Evolutionary conservation across 768 basidiomycete species (phyloP).

Genomic region (Mycena filopes): DNA sequence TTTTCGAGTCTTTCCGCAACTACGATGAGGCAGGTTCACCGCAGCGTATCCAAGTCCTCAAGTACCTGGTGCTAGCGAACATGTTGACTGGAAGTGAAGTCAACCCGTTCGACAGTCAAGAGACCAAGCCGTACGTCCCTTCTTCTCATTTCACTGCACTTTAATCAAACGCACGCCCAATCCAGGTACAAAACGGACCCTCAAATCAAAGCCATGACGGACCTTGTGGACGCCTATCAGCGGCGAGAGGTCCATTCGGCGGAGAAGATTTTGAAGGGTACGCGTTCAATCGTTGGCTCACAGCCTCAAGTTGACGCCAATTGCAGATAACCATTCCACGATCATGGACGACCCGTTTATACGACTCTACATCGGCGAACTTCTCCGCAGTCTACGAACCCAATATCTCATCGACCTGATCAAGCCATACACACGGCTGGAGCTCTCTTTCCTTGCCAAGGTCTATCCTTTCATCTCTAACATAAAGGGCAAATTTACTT

Average conservation of each 20-base stretch:
- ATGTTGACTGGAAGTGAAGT: constrained; percentile 99
- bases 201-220: constrained; percentile 98
- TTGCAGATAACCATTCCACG: constrained; percentile 87
- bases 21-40: constrained; percentile 98
- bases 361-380: constrained; percentile 94
- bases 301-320: neutral
- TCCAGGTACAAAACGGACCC: constrained; percentile 92
- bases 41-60: constrained; percentile 96
- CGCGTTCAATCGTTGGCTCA: constrained; percentile 27
- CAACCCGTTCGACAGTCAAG: constrained; percentile 99
- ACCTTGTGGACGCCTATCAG: constrained; percentile 96
- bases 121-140: constrained; percentile 91
- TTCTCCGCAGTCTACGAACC: constrained; percentile 92
- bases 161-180: neutral
- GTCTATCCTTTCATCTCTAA: constrained; percentile 39
- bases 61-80: constrained; percentile 97
- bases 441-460: constrained; percentile 92
- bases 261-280: constrained; percentile 94
- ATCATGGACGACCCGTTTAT: constrained; percentile 98
- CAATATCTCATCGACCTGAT: constrained; percentile 98
- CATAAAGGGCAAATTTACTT: constrained; percentile 6
- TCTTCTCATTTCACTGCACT: neutral
- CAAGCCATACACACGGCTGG: constrained; percentile 95
- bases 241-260: constrained; percentile 96
- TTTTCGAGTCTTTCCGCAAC: constrained; percentile 98